These are phyloP conservation scores for Gaertneriomyces sp. DNA, from an alignment of 192 early-diverging fungal genomes.

Conservation along the genomic window DNA sequence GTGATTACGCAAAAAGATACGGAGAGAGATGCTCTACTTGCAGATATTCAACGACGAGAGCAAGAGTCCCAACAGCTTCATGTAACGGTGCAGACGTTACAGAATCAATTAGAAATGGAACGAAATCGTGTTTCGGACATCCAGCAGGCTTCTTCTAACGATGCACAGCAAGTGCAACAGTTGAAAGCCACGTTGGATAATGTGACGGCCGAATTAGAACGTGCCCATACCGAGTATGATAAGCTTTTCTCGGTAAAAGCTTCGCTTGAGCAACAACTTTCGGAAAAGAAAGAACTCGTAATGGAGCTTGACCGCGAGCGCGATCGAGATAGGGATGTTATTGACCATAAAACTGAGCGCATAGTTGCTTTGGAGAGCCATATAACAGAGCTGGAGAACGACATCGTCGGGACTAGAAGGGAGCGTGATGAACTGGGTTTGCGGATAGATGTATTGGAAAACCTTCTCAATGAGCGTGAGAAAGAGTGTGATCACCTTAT, in stretches of 20 bases:
- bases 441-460: constrained; percentile 32
- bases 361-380: constrained; percentile 31
- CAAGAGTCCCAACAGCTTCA: no score
- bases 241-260: neutral
- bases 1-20: no score
- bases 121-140: no score
- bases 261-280: constrained; percentile 7
- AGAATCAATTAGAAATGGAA: no score
- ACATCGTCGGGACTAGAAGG: constrained; percentile 13
- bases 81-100: no score
- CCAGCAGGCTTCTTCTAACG: no score
- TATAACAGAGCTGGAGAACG: constrained; percentile 16
- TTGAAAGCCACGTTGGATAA: no score
- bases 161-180: no score
- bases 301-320: constrained; percentile 41
- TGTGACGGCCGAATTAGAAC: no score
- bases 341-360: constrained; percentile 38
- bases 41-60: no score
- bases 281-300: constrained; percentile 35
- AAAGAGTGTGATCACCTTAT: constrained; percentile 7
- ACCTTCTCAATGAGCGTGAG: constrained; percentile 44
- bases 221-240: no score
- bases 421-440: neutral
- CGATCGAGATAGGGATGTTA: constrained; percentile 32
- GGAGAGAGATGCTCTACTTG: no score